Evolutionary conservation across 169 alveolate genomes (phyloP), one percentile per base, ranked within the genome.

Genomic region (Plasmodium reichenowi): DNA sequence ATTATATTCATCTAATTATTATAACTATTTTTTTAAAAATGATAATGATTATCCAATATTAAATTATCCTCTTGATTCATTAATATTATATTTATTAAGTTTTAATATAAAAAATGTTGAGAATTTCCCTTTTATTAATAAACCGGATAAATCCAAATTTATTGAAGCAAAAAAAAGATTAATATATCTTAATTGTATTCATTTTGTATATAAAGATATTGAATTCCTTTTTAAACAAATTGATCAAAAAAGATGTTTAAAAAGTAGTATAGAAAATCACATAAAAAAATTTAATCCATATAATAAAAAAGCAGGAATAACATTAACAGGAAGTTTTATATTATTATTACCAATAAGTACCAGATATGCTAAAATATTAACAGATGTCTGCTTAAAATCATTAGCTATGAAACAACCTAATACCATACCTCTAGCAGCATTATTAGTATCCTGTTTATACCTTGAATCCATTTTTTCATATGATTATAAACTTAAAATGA

Each of bases 1-100:
- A 83, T 68, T 83, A 83, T 83, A 83, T 67, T 83, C 91, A 17
- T 83, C 85, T 15, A 83, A 83, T 83, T 83, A 83, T 83, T 83
- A 83, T 17, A 83, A 83, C 17, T 83, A 83, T 58, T 83, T 83
- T 83, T 83, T 83, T 62, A 83, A 83, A 83, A 83, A 83, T 17
- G 50, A 83, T 83, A 83, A 68, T 83, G 91, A 83, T 54, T 68
- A 32, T 48, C 91, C 91, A 54, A 83, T 83, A 17, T 83, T 83
- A 29, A 83, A 83, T 60, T 83, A 83, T 63, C 91, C 91, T 9
- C 91, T 83, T 0, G 91, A 83, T 48, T 83, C 91, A 8, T 72
- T 83, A 58, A 83, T 83, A 43, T 68, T 80, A 48, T 80, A 80
- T 43, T 72, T 83, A 13, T 60, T 83, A 83, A 83, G 91, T 62